phyloP scores from a whole-genome alignment of 2,329 filamentous ascomycete genomes.

The Phaeosphaeriaceae sp. region DNA sequence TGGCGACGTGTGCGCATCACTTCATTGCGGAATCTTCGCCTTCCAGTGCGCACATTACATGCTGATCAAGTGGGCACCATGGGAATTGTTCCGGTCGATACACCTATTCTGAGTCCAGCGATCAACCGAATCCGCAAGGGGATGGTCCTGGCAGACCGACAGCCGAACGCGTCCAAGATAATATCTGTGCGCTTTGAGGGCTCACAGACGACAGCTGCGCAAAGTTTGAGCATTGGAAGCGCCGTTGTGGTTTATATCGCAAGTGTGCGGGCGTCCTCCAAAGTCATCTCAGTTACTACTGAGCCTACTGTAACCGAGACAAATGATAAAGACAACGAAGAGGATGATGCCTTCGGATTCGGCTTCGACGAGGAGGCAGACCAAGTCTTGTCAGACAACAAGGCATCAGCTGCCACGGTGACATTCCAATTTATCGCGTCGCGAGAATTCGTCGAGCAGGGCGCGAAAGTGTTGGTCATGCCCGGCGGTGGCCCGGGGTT shows the following conservation, averaged over 20 bases:
- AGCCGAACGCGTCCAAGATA: constrained; percentile 59
- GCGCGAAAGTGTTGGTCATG: constrained; percentile 73
- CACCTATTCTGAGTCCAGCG: constrained; percentile 33
- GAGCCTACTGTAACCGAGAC: constrained; percentile 17
- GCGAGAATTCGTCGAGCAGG: constrained; percentile 76
- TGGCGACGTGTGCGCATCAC: constrained; percentile 84
- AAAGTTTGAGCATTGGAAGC: constrained; percentile 69
- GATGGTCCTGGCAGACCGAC: constrained; percentile 74
- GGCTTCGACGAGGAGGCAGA: constrained; percentile 57
- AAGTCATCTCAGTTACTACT: constrained; percentile 64
- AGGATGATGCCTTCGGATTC: constrained; percentile 63
- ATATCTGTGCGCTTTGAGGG: constrained; percentile 72
- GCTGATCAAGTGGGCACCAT: constrained; percentile 89
- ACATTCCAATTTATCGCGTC: constrained; percentile 72
- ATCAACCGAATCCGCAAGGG: constrained; percentile 69
- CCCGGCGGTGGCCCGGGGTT: constrained; percentile 71
- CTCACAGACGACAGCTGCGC: constrained; percentile 60
- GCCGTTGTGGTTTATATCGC: constrained; percentile 85
- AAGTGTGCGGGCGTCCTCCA: constrained; percentile 82
- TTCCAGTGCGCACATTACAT: constrained; percentile 78
- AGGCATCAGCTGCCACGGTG: constrained; percentile 53
- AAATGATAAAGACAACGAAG: constrained; percentile 28
- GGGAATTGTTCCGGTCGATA: constrained; percentile 66
- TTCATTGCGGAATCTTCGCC: constrained; percentile 85
- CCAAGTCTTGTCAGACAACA: constrained; percentile 30